Evolutionary conservation across 768 basidiomycete genomes (phyloP).

Genomic region (Russula lepida): DNA sequence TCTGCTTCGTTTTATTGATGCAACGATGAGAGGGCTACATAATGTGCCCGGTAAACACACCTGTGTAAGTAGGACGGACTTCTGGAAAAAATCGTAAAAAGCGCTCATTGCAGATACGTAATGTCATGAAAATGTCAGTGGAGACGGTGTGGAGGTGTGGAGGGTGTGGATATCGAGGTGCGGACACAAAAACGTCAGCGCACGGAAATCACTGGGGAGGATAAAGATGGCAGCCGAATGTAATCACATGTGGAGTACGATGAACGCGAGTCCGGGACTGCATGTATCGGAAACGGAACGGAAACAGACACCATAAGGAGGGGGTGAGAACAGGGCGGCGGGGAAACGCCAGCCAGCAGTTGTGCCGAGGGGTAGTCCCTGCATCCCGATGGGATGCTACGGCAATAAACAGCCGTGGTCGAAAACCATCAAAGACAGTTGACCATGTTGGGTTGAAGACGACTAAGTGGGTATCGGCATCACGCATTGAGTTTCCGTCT

Average conservation of each 20-base stretch:
- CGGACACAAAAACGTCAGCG: not conserved
- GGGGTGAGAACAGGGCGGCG: not conserved
- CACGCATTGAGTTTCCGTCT: conserved; percentile 23
- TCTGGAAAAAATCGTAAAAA: not conserved
- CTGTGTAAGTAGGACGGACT: conserved; percentile 1
- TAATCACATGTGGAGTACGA: conserved; percentile 1
- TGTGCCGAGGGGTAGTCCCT: not conserved
- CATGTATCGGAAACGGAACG: not conserved
- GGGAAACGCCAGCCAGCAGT: not conserved
- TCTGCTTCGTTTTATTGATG: not conserved
- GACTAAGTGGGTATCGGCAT: not conserved
- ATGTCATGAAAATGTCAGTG: conserved; percentile 7
- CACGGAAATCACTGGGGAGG: not conserved
- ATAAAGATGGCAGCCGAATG: not conserved
- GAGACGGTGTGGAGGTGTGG: not conserved
- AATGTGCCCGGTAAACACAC: conserved; percentile 6
- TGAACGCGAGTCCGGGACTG: not conserved
- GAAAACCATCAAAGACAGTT: conserved; percentile 4
- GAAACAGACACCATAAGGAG: not conserved
- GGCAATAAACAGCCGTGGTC: conserved; percentile 17
- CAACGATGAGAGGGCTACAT: not conserved
- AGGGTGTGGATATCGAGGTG: not conserved
- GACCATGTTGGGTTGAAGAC: conserved; percentile 3
- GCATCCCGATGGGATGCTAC: not conserved
- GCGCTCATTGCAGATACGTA: not conserved